These are phyloP conservation scores for Diplocarpon mali DNA, from an alignment of 2,329 filamentous ascomycete genomes.

Conservation along the genomic window DNA sequence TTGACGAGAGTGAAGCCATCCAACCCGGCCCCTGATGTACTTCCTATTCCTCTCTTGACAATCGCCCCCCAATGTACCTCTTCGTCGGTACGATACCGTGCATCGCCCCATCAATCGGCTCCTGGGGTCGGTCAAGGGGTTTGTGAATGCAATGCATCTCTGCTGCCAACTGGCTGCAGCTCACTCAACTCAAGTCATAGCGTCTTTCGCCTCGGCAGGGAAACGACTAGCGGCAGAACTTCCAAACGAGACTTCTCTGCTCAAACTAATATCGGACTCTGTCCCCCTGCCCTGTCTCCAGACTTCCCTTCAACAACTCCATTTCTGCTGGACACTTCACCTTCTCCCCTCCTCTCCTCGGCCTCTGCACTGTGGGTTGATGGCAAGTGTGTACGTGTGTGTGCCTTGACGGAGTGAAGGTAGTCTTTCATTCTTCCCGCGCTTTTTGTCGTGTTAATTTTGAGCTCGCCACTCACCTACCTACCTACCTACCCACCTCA, in stretches of 20 bases:
- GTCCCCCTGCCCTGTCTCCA: not conserved
- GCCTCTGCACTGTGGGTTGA: constrained; percentile 13
- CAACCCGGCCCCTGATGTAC: too few species aligned
- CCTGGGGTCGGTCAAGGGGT: too few species aligned
- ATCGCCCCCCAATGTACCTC: too few species aligned
- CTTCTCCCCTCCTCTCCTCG: constrained; percentile 3
- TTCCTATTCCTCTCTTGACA: too few species aligned
- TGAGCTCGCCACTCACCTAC: constrained; percentile 7
- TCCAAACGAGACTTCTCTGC: not conserved
- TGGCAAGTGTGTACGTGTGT: constrained; percentile 18
- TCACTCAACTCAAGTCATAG: not conserved
- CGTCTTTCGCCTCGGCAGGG: not conserved
- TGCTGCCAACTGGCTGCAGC: too few species aligned
- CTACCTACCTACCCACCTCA: too few species aligned
- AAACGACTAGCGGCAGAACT: not conserved
- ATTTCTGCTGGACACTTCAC: not conserved
- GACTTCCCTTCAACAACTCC: not conserved
- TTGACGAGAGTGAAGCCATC: too few species aligned
- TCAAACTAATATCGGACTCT: not conserved
- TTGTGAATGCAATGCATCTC: too few species aligned
- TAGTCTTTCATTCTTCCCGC: constrained; percentile 20
- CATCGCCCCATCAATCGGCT: too few species aligned
- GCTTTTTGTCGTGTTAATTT: constrained; percentile 19
- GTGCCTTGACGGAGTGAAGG: constrained; percentile 11
- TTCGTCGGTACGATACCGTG: too few species aligned